A percentile compares a stretch with the other conserved stretches of the same genome.
Evolutionary conservation across 2,329 filamentous ascomycete species (phyloP).

Genomic region (Harringtonia lauricola): DNA sequence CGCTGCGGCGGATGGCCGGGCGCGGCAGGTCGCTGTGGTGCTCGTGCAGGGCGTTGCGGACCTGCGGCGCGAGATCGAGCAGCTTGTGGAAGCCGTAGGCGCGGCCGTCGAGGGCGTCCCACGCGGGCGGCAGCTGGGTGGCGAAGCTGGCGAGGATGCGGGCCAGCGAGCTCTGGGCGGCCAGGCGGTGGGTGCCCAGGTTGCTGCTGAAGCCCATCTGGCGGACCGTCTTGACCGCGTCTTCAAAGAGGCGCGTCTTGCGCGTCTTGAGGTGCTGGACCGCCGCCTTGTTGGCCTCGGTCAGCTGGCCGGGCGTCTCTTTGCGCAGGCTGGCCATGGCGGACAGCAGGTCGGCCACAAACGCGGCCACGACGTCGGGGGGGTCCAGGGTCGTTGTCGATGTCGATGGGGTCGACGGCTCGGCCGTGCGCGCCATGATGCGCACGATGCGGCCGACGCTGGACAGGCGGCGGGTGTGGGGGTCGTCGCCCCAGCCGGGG

Average conservation of each 20-base stretch:
- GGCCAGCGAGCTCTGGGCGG: constrained; percentile 61
- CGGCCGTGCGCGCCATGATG: too few relatives aligned
- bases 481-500: constrained; percentile 23
- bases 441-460: constrained; percentile 37
- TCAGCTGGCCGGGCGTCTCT: constrained; percentile 71
- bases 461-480: constrained; percentile 50
- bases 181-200: constrained; percentile 60
- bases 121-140: constrained; percentile 14
- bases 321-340: constrained; percentile 67
- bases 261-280: constrained; percentile 84
- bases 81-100: constrained; percentile 73
- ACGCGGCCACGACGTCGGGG: constrained; percentile 49
- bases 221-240: constrained; percentile 71
- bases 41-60: constrained; percentile 55
- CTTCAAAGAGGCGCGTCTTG: constrained; percentile 83
- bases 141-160: constrained; percentile 53
- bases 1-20: constrained; percentile 67
- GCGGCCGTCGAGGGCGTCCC: constrained; percentile 29
- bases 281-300: constrained; percentile 71
- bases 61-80: constrained; percentile 59
- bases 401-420: constrained; percentile 1
- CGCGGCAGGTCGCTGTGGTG: constrained; percentile 79
- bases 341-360: constrained; percentile 56
- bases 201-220: constrained; percentile 87
- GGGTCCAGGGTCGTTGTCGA: constrained; percentile 39